Percentiles rank a stretch among this genome's conserved stretches.
These are phyloP conservation scores for Helenozyma rhizophorensis DNA, from an alignment of 805 yeast species.

Conservation along the genomic window DNA sequence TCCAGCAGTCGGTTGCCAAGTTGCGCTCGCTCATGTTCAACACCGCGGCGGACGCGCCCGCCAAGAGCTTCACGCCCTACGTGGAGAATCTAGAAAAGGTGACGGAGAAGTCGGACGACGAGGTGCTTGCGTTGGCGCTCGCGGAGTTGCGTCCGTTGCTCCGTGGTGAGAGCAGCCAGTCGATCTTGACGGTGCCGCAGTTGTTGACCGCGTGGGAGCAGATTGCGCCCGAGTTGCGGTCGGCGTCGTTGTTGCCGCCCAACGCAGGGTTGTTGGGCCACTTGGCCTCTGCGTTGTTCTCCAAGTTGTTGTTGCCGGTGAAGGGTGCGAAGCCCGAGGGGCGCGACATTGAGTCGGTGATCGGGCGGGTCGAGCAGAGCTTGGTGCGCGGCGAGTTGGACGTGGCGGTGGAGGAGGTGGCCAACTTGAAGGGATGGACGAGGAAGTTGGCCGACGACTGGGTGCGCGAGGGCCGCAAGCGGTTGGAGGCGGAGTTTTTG, in stretches of 20 bases:
- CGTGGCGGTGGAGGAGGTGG: conserved; percentile 88
- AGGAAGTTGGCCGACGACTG: conserved; percentile 87
- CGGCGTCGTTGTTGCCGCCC: conserved; percentile 86
- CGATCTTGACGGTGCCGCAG: conserved; percentile 75
- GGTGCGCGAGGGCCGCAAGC: conserved; percentile 84
- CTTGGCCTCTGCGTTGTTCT: conserved; percentile 71
- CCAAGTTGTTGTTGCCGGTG: conserved; percentile 71
- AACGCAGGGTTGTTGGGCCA: conserved; percentile 96
- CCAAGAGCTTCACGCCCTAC: conserved; percentile 28
- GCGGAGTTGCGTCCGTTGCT: conserved; percentile 32
- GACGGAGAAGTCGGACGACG: conserved; percentile 25
- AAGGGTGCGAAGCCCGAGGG: conserved; percentile 71
- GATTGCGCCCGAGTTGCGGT: conserved; percentile 80
- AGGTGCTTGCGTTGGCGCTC: conserved; percentile 30
- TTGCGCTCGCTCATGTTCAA: conserved; percentile 28
- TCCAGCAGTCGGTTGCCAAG: conserved; percentile 29
- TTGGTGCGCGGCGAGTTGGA: conserved; percentile 73
- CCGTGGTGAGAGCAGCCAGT: conserved; percentile 33
- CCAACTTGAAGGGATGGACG: conserved; percentile 88
- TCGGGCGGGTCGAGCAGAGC: conserved; percentile 78
- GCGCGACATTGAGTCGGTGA: conserved; percentile 81
- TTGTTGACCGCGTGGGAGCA: conserved; percentile 74
- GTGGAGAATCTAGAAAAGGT: conserved; percentile 32
- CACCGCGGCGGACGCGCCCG: conserved; percentile 19
- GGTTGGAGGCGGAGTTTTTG: conserved; percentile 82